Evolutionary conservation across 768 basidiomycete species (phyloP).

Genomic region (Multifurca ochricompacta): DNA sequence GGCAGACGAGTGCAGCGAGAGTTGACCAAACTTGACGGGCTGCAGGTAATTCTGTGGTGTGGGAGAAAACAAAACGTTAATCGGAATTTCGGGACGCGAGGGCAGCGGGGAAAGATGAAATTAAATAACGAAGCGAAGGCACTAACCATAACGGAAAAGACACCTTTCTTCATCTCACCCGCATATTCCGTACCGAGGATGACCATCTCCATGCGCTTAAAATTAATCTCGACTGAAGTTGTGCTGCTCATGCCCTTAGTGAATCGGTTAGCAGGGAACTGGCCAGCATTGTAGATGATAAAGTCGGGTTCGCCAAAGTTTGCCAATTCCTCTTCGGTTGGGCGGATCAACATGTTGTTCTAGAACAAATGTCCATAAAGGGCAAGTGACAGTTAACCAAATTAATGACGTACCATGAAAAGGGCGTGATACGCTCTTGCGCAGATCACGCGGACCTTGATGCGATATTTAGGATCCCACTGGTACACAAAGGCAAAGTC

Average conservation of each 20-base stretch:
- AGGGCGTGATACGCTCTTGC: slow-evolving; percentile 97
- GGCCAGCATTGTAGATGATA: slow-evolving; percentile 99
- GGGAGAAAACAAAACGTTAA: slow-evolving; percentile 18
- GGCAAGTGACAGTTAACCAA: not conserved
- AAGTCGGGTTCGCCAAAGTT: slow-evolving; percentile 98
- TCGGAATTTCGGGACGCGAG: not conserved
- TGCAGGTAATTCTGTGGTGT: slow-evolving; percentile 92
- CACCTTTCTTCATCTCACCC: slow-evolving; percentile 99
- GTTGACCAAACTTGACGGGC: slow-evolving; percentile 96
- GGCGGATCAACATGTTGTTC: slow-evolving; percentile 99
- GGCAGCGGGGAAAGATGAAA: too few relatives aligned
- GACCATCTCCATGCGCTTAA: slow-evolving; percentile 99
- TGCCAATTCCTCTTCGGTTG: slow-evolving; percentile 87
- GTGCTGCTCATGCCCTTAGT: slow-evolving; percentile 99
- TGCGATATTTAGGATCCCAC: slow-evolving; percentile 99
- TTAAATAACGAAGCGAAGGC: too few relatives aligned
- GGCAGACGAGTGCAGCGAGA: slow-evolving; percentile 96
- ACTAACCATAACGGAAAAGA: slow-evolving; percentile 93
- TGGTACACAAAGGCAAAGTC: too few relatives aligned
- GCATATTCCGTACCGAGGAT: slow-evolving; percentile 98
- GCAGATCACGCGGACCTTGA: slow-evolving; percentile 99
- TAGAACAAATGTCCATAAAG: slow-evolving; percentile 26
- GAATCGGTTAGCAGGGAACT: slow-evolving; percentile 99
- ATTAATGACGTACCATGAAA: slow-evolving; percentile 78
- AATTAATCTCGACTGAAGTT: slow-evolving; percentile 99